A percentile compares a stretch with the other conserved stretches of the same genome.
phyloP scores from a whole-genome alignment of 2,329 filamentous ascomycete species.

The Talaromyces funiculosus region DNA sequence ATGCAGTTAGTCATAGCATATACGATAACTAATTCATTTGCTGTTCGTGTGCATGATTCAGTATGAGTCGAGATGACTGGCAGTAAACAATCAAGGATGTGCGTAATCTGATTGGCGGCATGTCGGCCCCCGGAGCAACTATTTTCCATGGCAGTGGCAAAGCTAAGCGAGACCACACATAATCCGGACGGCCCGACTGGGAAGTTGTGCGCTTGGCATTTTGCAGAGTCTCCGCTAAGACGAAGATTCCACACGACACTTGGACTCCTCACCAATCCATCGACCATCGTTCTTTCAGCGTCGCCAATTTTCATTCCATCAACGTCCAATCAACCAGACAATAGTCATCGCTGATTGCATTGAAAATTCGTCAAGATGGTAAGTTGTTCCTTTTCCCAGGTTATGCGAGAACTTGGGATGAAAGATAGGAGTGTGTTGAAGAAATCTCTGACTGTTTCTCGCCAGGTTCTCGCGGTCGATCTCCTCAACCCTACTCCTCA shows the following conservation, averaged over 20 bases:
- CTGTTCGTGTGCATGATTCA: background rate
- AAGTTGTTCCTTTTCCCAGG: constrained; percentile 18
- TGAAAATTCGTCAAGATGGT: constrained; percentile 42
- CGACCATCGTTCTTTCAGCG: constrained; percentile 27
- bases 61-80: constrained; percentile 1
- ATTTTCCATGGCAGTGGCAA: background rate
- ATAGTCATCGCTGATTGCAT: constrained; percentile 35
- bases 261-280: constrained; percentile 14
- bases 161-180: constrained; percentile 18
- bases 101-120: constrained; percentile 1
- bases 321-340: constrained; percentile 31
- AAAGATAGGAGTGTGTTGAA: background rate
- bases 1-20: background rate
- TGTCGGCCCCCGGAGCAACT: background rate
- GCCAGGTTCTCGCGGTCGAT: constrained; percentile 98
- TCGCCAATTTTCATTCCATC: constrained; percentile 23
- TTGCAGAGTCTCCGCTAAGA: background rate
- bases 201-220: constrained; percentile 5
- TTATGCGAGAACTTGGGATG: background rate
- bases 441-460: constrained; percentile 14
- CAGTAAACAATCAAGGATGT: background rate
- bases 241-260: background rate
- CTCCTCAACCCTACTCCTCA: constrained; percentile 98
- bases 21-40: background rate
- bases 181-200: background rate